Evolutionary conservation across 805 yeast species (phyloP).

Genomic region (Suhomyces canberraensis): DNA sequence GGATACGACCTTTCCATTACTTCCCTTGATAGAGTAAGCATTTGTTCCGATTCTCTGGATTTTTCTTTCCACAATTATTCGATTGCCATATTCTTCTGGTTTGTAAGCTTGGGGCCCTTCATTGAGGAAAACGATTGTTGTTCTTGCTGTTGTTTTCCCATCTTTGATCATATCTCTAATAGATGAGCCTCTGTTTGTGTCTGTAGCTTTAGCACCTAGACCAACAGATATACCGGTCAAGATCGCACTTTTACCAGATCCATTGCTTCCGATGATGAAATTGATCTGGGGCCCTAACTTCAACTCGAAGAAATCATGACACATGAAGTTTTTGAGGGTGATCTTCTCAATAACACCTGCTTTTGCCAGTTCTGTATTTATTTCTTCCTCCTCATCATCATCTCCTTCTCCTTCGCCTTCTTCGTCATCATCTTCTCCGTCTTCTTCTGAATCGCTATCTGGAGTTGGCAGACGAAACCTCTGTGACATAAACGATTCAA

Average conservation of each 20-base stretch:
- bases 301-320: conserved; percentile 77
- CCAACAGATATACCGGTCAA: conserved; percentile 85
- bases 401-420: conserved; percentile 14
- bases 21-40: conserved; percentile 54
- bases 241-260: conserved; percentile 88
- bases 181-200: conserved; percentile 79
- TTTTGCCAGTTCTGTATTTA: conserved; percentile 23
- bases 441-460: conserved; percentile 8
- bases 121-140: conserved; percentile 62
- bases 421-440: conserved; percentile 10
- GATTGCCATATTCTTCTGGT: conserved; percentile 63
- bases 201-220: conserved; percentile 82
- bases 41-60: conserved; percentile 51
- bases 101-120: conserved; percentile 63
- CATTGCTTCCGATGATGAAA: conserved; percentile 86
- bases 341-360: conserved; percentile 72
- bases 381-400: conserved; percentile 15
- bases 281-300: conserved; percentile 76
- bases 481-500: conserved; percentile 11
- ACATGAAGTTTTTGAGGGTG: conserved; percentile 76
- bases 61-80: conserved; percentile 67
- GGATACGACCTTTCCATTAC: conserved; percentile 50
- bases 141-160: conserved; percentile 67
- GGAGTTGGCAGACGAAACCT: conserved; percentile 3
- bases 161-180: conserved; percentile 70